Conservation (phyloP, 495 filamentous ascomycete species). For the Aspergillus sclerotioniger region DNA sequence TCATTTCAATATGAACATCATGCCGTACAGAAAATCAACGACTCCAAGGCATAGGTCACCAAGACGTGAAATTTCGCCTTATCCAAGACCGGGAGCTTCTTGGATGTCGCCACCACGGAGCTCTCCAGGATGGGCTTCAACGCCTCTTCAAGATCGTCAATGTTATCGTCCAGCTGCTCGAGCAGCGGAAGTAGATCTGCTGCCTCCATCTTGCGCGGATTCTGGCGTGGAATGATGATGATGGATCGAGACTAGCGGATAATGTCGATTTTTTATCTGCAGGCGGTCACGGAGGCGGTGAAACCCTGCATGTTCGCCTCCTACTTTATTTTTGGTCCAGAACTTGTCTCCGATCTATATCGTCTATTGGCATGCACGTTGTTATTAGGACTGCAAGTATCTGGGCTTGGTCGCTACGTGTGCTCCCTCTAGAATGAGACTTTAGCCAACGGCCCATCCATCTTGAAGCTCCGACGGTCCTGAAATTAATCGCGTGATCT, state of each 20-base stretch:
- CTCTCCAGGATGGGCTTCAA: conserved; percentile 64
- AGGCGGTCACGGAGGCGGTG: conserved; percentile 25
- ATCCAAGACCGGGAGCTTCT: conserved; percentile 84
- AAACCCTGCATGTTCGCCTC: background rate
- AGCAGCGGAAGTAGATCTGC: conserved; percentile 52
- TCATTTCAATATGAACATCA: background rate
- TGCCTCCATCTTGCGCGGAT: conserved; percentile 38
- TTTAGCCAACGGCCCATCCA: too few species aligned
- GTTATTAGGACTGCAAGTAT: background rate
- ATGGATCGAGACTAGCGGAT: background rate
- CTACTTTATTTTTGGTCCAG: conserved; percentile 7
- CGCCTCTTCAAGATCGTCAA: conserved; percentile 73
- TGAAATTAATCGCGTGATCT: background rate
- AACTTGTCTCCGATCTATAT: background rate
- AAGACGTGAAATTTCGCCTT: conserved; percentile 89
- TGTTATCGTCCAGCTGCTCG: conserved; percentile 68
- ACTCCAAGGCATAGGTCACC: conserved; percentile 82
- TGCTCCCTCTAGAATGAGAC: background rate
- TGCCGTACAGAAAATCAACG: conserved; percentile 81
- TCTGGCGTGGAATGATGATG: conserved; percentile 3
- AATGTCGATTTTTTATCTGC: conserved; percentile 18
- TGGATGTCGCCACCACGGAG: conserved; percentile 63
- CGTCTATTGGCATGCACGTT: background rate
- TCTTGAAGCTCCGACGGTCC: background rate
- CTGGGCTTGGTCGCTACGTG: background rate